Evolutionary conservation across 108 stramenopile genomes (phyloP).

Genomic region (Craspedostauros australis): DNA sequence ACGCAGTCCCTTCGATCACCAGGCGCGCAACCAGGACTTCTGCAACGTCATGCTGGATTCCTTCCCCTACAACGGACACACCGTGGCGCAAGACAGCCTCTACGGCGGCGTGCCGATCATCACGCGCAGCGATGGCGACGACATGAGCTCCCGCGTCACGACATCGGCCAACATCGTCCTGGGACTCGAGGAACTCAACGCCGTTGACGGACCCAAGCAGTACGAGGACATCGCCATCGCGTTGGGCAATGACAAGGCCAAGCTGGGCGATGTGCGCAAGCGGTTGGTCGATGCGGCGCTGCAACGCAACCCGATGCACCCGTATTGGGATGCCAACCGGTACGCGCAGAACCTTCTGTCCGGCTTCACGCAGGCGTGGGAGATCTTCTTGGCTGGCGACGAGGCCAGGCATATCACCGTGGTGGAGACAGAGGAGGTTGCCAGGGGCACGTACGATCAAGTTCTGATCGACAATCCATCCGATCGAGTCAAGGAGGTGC

Average conservation of each 20-base stretch:
- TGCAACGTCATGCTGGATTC: conserved; percentile 85
- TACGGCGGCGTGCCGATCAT: conserved; percentile 82
- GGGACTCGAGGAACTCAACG: conserved; percentile 74
- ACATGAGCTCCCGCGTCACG: conserved; percentile 76
- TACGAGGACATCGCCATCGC: conserved; percentile 71
- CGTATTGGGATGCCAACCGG: conserved; percentile 81
- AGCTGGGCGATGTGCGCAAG: conserved; percentile 41
- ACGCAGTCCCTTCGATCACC: conserved; percentile 80
- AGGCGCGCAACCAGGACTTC: conserved; percentile 64
- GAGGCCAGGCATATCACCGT: conserved; percentile 43
- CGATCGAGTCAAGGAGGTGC: conserved; percentile 1
- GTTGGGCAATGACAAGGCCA: conserved; percentile 43
- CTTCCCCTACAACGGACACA: conserved; percentile 82
- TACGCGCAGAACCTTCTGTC: conserved; percentile 69
- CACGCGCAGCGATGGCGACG: conserved; percentile 76
- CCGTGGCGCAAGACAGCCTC: conserved; percentile 75
- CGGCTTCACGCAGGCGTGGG: conserved; percentile 56
- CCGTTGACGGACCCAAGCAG: conserved; percentile 46
- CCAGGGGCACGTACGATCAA: conserved; percentile 41
- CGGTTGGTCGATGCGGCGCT: conserved; percentile 58
- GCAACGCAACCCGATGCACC: conserved; percentile 79
- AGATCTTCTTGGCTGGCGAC: conserved; percentile 47
- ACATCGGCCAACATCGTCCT: conserved; percentile 75
- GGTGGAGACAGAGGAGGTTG: conserved; percentile 33
- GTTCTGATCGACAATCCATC: conserved; percentile 28